These are phyloP conservation scores for Acacia confusa DNA, from an alignment of 306 rosid species.

Conservation along the genomic window DNA sequence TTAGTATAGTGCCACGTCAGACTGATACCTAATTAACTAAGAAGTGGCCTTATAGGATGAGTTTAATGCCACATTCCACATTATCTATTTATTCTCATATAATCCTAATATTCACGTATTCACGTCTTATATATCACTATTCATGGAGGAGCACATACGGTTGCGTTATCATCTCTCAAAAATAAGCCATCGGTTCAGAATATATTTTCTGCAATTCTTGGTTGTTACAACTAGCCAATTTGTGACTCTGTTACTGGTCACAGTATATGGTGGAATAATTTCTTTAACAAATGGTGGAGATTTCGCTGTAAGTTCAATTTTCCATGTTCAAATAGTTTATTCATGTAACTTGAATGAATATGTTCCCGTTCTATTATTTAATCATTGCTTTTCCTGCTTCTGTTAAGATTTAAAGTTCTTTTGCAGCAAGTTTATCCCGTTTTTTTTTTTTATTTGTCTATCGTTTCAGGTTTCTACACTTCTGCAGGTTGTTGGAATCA, in stretches of 20 bases:
- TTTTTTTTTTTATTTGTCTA: not conserved
- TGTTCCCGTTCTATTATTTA: conserved; percentile 9
- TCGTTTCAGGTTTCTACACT: conserved; percentile 63
- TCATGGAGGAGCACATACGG: conserved; percentile 85
- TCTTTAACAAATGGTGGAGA: conserved; percentile 68
- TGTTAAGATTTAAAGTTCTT: not conserved
- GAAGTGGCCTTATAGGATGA: no score
- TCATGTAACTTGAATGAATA: conserved; percentile 14
- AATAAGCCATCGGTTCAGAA: conserved; percentile 81
- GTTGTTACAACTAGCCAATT: conserved; percentile 72
- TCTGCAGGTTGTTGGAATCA: conserved; percentile 79
- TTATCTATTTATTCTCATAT: no score
- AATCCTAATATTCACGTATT: no score
- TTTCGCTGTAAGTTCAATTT: conserved; percentile 66
- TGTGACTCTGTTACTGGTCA: conserved; percentile 64
- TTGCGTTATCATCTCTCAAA: conserved; percentile 74
- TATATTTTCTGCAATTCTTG: conserved; percentile 70
- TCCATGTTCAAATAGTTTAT: conserved; percentile 20
- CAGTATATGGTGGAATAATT: conserved; percentile 53
- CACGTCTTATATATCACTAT: no score
- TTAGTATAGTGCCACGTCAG: no score
- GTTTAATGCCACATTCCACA: no score
- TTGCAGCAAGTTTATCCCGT: not conserved
- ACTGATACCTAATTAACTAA: no score
- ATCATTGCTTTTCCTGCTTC: not conserved